A percentile compares a stretch with the other conserved stretches of the same genome.
These are phyloP conservation scores for Eimeria nieschulzi DNA, from an alignment of 169 alveolate species.

Conservation along the genomic window DNA sequence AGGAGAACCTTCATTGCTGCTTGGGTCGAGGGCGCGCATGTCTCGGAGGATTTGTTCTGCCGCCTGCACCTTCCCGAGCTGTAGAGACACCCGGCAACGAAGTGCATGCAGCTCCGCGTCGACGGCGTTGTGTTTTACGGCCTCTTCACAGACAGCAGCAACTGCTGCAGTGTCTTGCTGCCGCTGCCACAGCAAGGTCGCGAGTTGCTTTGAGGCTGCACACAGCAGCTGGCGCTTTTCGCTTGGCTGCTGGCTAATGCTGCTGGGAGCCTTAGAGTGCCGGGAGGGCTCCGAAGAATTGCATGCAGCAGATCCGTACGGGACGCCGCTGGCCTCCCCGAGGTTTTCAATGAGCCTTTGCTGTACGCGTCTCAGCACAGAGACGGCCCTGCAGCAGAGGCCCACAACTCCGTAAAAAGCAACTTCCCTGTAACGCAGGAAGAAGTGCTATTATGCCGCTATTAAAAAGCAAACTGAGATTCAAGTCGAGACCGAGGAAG, in stretches of 20 bases:
- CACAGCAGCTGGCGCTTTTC: slow-evolving; percentile 24
- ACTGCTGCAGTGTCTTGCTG: slow-evolving; percentile 12
- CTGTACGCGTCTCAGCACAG: slow-evolving; percentile 21
- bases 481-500: background rate
- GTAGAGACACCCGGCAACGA: slow-evolving; percentile 35
- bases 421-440: too few species aligned
- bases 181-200: slow-evolving; percentile 9
- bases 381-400: background rate
- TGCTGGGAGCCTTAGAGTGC: too few species aligned
- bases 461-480: too few species aligned
- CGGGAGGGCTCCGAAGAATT: too few species aligned
- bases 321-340: background rate
- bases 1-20: background rate
- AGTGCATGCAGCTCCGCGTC: slow-evolving; percentile 28
- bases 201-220: slow-evolving; percentile 6
- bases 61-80: background rate
- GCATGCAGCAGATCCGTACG: background rate
- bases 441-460: too few species aligned
- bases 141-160: background rate
- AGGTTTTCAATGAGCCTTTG: background rate
- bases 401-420: too few species aligned
- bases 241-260: background rate
- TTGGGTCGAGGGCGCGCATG: background rate
- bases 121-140: background rate
- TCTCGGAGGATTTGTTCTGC: background rate